A percentile compares a stretch with the other conserved stretches of the same genome.
Conservation (phyloP, 805 yeast genomes). For the Zygosaccharomyces lentus region DNA sequence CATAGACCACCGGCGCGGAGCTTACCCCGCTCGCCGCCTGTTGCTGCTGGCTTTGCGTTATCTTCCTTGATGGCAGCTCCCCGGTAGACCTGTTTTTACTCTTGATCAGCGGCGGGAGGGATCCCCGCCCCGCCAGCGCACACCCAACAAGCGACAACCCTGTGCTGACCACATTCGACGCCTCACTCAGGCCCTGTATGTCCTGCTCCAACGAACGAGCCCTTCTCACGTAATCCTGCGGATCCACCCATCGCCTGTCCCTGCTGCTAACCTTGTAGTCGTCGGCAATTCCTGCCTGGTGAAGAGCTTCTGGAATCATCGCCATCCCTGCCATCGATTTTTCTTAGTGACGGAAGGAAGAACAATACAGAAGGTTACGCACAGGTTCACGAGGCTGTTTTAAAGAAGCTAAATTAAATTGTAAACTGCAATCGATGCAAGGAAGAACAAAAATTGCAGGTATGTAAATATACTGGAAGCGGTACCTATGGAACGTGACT, state of each 20-base stretch:
- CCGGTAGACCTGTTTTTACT: conserved; percentile 17
- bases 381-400: not conserved
- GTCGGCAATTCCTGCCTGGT: not conserved
- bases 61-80: conserved; percentile 2
- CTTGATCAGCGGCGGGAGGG: conserved; percentile 7
- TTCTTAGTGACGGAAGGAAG: not conserved
- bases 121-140: conserved; percentile 2
- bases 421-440: not conserved
- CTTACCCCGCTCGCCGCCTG: not conserved
- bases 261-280: not conserved
- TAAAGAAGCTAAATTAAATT: not conserved
- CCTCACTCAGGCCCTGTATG: conserved; percentile 1
- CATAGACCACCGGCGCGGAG: not conserved
- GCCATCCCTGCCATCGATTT: not conserved
- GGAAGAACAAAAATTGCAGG: not conserved
- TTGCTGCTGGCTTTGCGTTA: not conserved
- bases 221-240: conserved; percentile 15
- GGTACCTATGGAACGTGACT: not conserved
- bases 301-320: not conserved
- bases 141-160: conserved; percentile 24
- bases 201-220: conserved; percentile 18
- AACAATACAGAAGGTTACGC: not conserved
- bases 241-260: conserved; percentile 13
- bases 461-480: not conserved
- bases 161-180: conserved; percentile 12